Percentiles rank a stretch among this genome's conserved stretches.
These are phyloP conservation scores for Pseudogymnoascus sp. DNA, from an alignment of 2,329 filamentous ascomycete genomes.

Conservation along the genomic window DNA sequence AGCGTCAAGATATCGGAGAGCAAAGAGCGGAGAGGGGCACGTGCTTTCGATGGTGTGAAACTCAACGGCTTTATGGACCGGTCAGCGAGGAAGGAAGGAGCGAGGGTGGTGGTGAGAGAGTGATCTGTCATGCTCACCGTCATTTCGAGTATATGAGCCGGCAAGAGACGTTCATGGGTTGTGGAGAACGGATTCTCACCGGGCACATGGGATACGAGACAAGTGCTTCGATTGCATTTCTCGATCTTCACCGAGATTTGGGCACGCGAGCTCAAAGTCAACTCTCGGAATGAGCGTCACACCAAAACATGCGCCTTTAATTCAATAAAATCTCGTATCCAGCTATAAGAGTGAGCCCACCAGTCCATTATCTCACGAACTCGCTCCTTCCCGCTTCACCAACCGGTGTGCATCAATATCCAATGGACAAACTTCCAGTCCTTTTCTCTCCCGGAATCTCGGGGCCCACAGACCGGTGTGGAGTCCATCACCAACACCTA, in stretches of 20 bases:
- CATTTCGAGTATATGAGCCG: background rate
- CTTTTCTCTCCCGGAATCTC: background rate
- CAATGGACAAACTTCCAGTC: background rate
- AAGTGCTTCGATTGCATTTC: background rate
- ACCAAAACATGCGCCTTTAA: background rate
- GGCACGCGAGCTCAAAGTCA: background rate
- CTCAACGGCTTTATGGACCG: background rate
- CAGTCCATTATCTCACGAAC: background rate
- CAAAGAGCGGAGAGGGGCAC: background rate
- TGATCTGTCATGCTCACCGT: background rate
- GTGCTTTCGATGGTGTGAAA: background rate
- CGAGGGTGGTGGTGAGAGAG: background rate
- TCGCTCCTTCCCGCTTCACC: background rate
- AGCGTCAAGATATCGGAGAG: background rate
- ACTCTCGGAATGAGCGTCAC: background rate
- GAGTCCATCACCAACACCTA: background rate
- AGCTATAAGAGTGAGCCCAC: background rate
- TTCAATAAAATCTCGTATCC: background rate
- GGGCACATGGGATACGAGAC: background rate
- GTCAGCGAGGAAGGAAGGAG: background rate
- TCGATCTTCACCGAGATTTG: background rate
- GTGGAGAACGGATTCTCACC: background rate
- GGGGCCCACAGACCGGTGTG: background rate
- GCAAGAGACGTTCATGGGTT: background rate
- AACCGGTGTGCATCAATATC: background rate